Evolutionary conservation across 202 grass and related monocot species (phyloP), one percentile per base, ranked within the genome.

Genomic region (Bolboschoenoplectus hybrid): DNA sequence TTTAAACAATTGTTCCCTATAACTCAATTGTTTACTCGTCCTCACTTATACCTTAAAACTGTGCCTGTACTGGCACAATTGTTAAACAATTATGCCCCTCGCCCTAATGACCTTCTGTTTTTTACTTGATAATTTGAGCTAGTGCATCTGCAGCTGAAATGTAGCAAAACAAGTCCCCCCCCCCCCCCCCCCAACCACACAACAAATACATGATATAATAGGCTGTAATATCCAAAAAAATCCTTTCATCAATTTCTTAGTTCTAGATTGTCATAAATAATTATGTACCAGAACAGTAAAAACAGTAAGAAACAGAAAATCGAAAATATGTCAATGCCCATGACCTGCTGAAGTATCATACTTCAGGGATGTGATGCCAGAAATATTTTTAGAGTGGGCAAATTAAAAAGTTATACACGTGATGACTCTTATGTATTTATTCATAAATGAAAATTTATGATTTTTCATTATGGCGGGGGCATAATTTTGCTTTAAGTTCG

Each of bases 71-170:
- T 71, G 19, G 19, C 46, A 51, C 13, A 52, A 32, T 20, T 34
- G 71, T 51, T 74, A 12, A 74, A 12, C 45, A 74, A 56, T 77
- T 77, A 17, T 70, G 67, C 14, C 67, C 67, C 67, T 70, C 16
- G 13, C 5, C 14, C 40, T 70, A 3, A 70, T n/a, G 16, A 41
- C 1, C 39, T 14, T 35, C 13, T 70, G 11, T 41, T 20, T 41
- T 20, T 44, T 70, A 44, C 67, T 43, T 43, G 39, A 70, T 43
- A 67, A 67, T 70, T 70, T 44, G 67, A 44, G 13, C 39, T 43
- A 70, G 39, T n/a, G 1, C 39, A 17, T 70, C 43, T 44, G 39
- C 39, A 70, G 6, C 38, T 43, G 14, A 44, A 70, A 70, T 43
- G 6, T 70, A 70, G 40, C 39, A 44, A 70, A 70, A 8, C 39